A percentile compares a stretch with the other conserved stretches of the same genome.
These are phyloP conservation scores for Cardiospermum halicacabum DNA, from an alignment of 345 rosid species.

Conservation along the genomic window DNA sequence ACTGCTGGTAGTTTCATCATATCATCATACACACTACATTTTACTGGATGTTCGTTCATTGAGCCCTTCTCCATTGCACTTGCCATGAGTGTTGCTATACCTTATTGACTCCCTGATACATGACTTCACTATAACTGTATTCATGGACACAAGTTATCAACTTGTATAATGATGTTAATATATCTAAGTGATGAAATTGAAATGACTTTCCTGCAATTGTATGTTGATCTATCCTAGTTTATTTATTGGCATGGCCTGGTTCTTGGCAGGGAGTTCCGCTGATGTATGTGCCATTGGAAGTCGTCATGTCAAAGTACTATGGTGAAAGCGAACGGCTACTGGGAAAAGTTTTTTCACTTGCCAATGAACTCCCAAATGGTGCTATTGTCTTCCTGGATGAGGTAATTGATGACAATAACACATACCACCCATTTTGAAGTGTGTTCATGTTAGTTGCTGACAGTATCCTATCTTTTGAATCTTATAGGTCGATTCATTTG, in stretches of 20 bases:
- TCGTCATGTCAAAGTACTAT: conserved; percentile 82
- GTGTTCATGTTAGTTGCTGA: not conserved
- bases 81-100: not conserved
- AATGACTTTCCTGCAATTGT: not conserved
- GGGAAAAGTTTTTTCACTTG: conserved; percentile 86
- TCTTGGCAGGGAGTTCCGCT: conserved; percentile 69
- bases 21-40: not conserved
- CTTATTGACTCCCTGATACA: not conserved
- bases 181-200: not conserved
- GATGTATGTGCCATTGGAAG: conserved; percentile 85
- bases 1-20: not conserved
- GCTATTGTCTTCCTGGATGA: conserved; percentile 88
- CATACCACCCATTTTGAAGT: not conserved
- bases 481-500: conserved; percentile 90
- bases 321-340: conserved; percentile 87
- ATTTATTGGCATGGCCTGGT: conserved; percentile 14
- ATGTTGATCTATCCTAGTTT: conserved; percentile 2
- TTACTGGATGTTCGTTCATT: not conserved
- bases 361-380: conserved; percentile 77
- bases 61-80: not conserved
- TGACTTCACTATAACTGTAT: not conserved
- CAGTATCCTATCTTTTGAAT: not conserved
- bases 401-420: conserved; percentile 38
- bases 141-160: not conserved
- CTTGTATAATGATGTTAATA: not conserved